phyloP scores from a whole-genome alignment of 345 rosid genomes.

The Eucalyptus caleyi region DNA sequence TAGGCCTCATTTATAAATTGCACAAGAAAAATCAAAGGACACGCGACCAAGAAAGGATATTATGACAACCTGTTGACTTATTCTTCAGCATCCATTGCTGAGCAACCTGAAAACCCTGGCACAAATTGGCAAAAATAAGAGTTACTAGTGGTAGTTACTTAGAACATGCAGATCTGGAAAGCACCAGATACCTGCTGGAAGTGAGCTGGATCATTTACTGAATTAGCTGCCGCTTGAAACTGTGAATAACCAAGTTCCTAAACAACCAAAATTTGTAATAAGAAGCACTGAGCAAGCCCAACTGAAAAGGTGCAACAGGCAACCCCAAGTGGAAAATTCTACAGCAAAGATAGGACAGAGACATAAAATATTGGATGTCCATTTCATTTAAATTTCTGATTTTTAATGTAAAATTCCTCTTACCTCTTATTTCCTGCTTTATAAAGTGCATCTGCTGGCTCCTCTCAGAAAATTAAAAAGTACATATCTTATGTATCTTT shows the following conservation, averaged over 20 bases:
- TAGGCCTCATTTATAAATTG: neutral
- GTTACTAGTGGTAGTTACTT: neutral
- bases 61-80: slow-evolving; percentile 52
- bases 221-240: slow-evolving; percentile 24
- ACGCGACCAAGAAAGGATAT: neutral
- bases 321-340: neutral
- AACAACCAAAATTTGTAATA: neutral
- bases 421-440: neutral
- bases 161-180: neutral
- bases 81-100: slow-evolving; percentile 75
- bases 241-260: slow-evolving; percentile 64
- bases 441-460: neutral
- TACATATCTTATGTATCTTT: neutral
- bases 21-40: neutral
- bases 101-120: slow-evolving; percentile 41
- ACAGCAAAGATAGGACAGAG: neutral
- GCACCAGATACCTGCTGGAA: slow-evolving; percentile 47
- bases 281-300: neutral
- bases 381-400: neutral
- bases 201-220: slow-evolving; percentile 37
- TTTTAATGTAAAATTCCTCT: neutral
- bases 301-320: neutral
- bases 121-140: neutral
- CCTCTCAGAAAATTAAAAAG: neutral
- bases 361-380: neutral